Evolutionary conservation across 768 basidiomycete genomes (phyloP).

Genomic region (Calocybe indica): DNA sequence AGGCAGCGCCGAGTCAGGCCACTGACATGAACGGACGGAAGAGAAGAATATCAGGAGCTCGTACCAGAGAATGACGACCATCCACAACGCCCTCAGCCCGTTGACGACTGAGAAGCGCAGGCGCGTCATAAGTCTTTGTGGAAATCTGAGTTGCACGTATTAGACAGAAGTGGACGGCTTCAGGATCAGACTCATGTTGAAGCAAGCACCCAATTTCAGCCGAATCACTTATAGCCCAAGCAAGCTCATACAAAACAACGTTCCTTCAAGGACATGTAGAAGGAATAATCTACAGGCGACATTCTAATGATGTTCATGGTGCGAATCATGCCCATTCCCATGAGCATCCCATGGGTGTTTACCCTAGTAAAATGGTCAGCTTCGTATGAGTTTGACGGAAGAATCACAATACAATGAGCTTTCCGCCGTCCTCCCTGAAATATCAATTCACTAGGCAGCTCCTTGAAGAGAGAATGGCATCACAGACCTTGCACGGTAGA

Average conservation of each 20-base stretch:
- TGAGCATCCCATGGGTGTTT: constrained; percentile 41
- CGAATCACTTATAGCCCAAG: too few relatives aligned
- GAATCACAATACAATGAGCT: constrained; percentile 41
- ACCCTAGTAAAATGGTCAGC: constrained; percentile 30
- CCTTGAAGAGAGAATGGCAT: neutral
- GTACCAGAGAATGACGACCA: constrained; percentile 59
- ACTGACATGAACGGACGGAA: constrained; percentile 43
- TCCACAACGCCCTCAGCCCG: constrained; percentile 52
- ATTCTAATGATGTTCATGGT: constrained; percentile 36
- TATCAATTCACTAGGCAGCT: neutral
- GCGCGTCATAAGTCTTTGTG: too few relatives aligned
- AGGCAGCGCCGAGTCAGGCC: constrained; percentile 46
- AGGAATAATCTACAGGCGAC: neutral
- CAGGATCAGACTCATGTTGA: too few relatives aligned
- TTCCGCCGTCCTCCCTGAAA: constrained; percentile 68
- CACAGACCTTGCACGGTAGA: constrained; percentile 87
- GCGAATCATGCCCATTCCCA: constrained; percentile 22
- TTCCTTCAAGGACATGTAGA: neutral
- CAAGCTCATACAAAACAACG: too few relatives aligned
- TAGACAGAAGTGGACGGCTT: too few relatives aligned
- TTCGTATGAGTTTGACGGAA: neutral
- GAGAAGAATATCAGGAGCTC: constrained; percentile 56
- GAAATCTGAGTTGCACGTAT: too few relatives aligned
- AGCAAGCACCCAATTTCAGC: too few relatives aligned
- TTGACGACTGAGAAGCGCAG: constrained; percentile 28